These are phyloP conservation scores for Endocalyx cinctus DNA, from an alignment of 2,329 filamentous ascomycete species.

Conservation along the genomic window DNA sequence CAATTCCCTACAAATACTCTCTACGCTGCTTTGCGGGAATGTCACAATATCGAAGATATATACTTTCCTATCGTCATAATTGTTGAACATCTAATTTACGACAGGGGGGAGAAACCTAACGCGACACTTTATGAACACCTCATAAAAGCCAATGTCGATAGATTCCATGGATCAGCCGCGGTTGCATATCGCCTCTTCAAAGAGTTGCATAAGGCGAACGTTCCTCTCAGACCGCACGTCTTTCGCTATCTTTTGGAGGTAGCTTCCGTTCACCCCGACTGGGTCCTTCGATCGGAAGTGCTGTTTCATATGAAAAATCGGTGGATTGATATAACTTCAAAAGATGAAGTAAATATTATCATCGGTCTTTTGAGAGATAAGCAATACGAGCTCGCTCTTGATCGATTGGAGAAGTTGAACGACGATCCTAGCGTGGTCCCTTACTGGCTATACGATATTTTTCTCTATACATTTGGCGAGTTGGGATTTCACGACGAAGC, in stretches of 20 bases:
- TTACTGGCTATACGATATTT: conserved; percentile 73
- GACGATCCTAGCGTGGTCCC: conserved; percentile 51
- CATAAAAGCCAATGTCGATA: conserved; percentile 65
- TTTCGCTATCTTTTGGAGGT: conserved; percentile 59
- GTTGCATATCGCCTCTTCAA: conserved; percentile 60
- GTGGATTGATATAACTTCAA: conserved; percentile 62
- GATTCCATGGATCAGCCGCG: conserved; percentile 58
- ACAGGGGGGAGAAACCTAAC: conserved; percentile 51
- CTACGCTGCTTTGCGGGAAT: conserved; percentile 42
- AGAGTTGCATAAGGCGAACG: conserved; percentile 61
- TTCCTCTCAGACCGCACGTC: conserved; percentile 60
- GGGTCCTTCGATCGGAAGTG: conserved; percentile 66
- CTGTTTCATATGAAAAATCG: conserved; percentile 68
- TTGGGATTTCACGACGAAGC: conserved; percentile 74
- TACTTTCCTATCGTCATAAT: conserved; percentile 37
- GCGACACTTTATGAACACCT: conserved; percentile 67
- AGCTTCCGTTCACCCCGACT: conserved; percentile 81
- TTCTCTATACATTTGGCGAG: conserved; percentile 69
- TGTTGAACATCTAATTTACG: conserved; percentile 54
- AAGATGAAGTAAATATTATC: conserved; percentile 62
- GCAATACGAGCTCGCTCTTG: conserved; percentile 76
- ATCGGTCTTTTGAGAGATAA: conserved; percentile 74
- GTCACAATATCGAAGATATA: conserved; percentile 31
- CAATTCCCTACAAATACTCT: conserved; percentile 33
- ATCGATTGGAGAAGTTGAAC: conserved; percentile 63